Base-by-base conservation (phyloP, 208 protist species). In the Wallacemonas collosoma region DNA sequence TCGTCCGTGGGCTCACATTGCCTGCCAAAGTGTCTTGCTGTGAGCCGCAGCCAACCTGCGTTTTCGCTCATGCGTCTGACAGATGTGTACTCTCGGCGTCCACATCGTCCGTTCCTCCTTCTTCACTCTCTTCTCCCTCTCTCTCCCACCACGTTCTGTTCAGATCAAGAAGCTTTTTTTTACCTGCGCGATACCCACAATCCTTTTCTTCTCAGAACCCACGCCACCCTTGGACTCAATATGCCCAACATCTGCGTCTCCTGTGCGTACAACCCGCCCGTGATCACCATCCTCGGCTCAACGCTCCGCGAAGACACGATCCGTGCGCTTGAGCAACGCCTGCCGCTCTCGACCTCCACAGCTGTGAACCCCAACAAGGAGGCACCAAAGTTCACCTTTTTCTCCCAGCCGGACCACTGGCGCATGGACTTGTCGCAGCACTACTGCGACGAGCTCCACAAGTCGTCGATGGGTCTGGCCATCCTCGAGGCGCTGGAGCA, bases 221-320 rank as follows among this genome's bases (percentile, higher is more conserved):
- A 26, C 53, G 40, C 38, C 54, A 26, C 12, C 62, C 38, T 15
- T 60, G 39, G 40, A 44, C 3, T 47, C 15, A 79, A 15, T 68
- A 98, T 98, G 94, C 91, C 91, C 38, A 95, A 98, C 75, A 79
- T 98, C n/a, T 93, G 91, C 68, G 92, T 97, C 70, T 93, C 90
- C 41, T 88, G 82, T 74, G 89, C 88, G 5, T 98, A 95, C 79
- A 98, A 96, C 82, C 94, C 91, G 7, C 94, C 94, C 3, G 83
- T 88, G 44, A 91, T 98, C 64, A 94, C 90, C 43, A 58, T 98
- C 36, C 63, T 98, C 8, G 94, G 94, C n/a, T 75, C 91, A 1
- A 83, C 91, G 11, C 76, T 97, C 60, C 85, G 89, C 41, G 91
- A 98, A 64, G 94, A 98, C 67, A 98, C 94, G 1, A 71, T 98